A percentile compares a stretch with the other conserved stretches of the same genome.
These are phyloP conservation scores for Puccinia novopanici DNA, from an alignment of 1,284 basidiomycete genomes.

Conservation along the genomic window DNA sequence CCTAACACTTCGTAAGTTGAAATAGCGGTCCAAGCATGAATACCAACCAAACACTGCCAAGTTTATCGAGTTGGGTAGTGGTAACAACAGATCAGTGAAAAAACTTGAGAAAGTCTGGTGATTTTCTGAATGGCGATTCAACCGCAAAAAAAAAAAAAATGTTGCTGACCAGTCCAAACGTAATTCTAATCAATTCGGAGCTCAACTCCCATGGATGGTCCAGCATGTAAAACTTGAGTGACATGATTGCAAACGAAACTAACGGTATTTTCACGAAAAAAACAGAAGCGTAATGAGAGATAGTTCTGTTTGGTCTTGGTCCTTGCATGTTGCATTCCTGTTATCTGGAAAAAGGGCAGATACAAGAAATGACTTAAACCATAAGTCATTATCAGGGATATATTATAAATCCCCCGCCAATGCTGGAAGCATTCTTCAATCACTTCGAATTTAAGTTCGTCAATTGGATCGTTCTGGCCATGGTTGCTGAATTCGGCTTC, in stretches of 20 bases:
- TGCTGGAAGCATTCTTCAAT: conserved; percentile 88
- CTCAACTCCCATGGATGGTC: conserved; percentile 83
- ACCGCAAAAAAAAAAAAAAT: conserved; percentile 1
- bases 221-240: conserved; percentile 81
- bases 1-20: conserved; percentile 91
- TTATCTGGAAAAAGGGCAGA: conserved; percentile 63
- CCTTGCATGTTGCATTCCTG: not conserved
- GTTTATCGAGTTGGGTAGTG: not conserved
- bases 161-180: conserved; percentile 72
- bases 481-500: conserved; percentile 5
- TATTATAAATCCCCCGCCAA: conserved; percentile 91
- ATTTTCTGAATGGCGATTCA: not conserved
- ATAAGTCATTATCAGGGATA: conserved; percentile 92
- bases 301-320: not conserved
- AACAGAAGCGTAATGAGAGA: not conserved
- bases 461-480: conserved; percentile 43
- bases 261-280: not conserved
- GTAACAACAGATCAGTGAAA: not conserved
- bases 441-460: conserved; percentile 66
- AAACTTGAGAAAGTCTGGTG: not conserved
- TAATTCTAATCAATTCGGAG: conserved; percentile 84
- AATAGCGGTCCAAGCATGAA: conserved; percentile 87
- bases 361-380: conserved; percentile 63
- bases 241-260: conserved; percentile 68
- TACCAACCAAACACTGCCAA: conserved; percentile 73